Conservation (phyloP, 1,284 basidiomycete genomes). For the Ceratobasidium sp. region DNA sequence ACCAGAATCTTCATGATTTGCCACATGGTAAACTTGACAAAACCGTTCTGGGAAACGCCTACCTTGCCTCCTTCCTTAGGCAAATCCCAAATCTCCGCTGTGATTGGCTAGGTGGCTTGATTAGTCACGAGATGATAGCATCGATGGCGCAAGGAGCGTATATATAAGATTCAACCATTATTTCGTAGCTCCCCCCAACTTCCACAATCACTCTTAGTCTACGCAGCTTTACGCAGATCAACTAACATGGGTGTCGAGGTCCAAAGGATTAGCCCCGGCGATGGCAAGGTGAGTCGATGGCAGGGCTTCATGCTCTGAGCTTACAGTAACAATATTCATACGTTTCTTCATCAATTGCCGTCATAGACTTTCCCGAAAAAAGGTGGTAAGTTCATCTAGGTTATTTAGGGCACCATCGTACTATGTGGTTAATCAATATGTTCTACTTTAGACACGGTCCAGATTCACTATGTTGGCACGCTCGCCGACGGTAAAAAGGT, state of each 20-base stretch:
- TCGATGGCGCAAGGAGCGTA: neutral
- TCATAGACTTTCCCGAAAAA: slow-evolving; percentile 63
- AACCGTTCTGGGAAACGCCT: no score
- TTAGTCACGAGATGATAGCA: slow-evolving; percentile 31
- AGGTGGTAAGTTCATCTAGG: slow-evolving; percentile 62
- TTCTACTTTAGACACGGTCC: slow-evolving; percentile 63
- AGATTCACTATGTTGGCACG: slow-evolving; percentile 82
- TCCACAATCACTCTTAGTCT: slow-evolving; percentile 2
- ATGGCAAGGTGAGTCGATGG: slow-evolving; percentile 56
- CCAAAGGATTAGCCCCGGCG: slow-evolving; percentile 62
- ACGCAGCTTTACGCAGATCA: neutral
- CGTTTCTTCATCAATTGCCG: neutral
- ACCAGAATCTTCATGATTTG: no score
- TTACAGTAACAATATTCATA: slow-evolving; percentile 5
- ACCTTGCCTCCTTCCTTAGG: no score
- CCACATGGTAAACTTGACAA: no score
- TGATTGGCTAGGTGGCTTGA: neutral
- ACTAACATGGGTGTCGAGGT: slow-evolving; percentile 64
- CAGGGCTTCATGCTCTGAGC: neutral
- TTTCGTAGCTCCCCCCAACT: neutral
- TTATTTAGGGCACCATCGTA: slow-evolving; percentile 53
- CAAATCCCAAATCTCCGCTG: no score
- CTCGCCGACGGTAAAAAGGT: slow-evolving; percentile 68
- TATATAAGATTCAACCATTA: slow-evolving; percentile 1
- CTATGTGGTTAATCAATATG: slow-evolving; percentile 44